Conservation (phyloP, 108 stramenopile genomes). For the Skeletonema grethae region DNA sequence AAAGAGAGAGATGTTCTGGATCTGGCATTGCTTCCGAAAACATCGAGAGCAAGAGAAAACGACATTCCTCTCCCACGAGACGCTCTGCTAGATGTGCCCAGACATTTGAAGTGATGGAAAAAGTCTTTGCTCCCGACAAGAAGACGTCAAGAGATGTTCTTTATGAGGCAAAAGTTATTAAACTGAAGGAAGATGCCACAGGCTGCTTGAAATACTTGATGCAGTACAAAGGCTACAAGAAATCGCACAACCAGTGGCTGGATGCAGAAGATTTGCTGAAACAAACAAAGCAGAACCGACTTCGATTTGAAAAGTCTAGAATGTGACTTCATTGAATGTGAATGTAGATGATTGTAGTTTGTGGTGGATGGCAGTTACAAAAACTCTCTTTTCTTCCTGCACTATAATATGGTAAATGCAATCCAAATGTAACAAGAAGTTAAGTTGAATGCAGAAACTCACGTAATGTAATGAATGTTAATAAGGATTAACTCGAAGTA, state of each 20-base stretch:
- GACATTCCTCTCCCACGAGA: neutral
- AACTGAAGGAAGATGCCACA: conserved; percentile 7
- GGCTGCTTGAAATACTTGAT: conserved; percentile 23
- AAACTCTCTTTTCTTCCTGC: too few relatives aligned
- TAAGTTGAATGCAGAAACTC: too few relatives aligned
- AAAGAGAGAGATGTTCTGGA: neutral
- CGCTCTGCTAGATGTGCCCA: neutral
- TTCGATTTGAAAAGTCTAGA: neutral
- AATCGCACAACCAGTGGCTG: conserved; percentile 18
- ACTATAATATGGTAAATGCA: too few relatives aligned
- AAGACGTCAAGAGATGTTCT: conserved; percentile 1
- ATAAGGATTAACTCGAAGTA: conserved; percentile 1
- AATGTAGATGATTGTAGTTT: too few relatives aligned
- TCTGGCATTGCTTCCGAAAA: neutral
- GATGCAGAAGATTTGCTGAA: conserved; percentile 1
- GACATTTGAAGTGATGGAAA: conserved; percentile 6
- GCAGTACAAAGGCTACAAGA: conserved; percentile 14
- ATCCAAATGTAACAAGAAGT: too few relatives aligned
- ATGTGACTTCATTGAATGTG: neutral
- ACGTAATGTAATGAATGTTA: neutral
- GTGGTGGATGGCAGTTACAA: too few relatives aligned
- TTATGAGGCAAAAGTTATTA: conserved; percentile 15
- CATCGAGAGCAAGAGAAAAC: neutral
- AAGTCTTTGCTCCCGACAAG: conserved; percentile 24
- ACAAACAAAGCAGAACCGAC: neutral